phyloP scores from a whole-genome alignment of 75 land plant genomes.

The Sequoia sempervirens region DNA sequence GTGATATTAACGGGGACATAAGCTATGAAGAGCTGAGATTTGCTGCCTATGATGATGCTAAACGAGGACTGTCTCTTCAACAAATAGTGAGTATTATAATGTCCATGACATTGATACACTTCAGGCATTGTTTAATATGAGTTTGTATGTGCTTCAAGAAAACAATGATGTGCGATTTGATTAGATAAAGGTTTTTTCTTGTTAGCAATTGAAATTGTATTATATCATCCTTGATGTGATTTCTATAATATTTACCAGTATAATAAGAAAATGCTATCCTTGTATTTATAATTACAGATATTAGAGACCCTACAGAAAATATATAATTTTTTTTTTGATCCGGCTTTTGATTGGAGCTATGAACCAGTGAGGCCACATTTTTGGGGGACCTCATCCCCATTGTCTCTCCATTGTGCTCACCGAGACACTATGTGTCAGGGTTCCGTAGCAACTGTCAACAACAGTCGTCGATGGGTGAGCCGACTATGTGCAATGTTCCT shows the following conservation, averaged over 20 bases:
- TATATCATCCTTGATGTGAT: neutral
- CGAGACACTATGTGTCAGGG: no score
- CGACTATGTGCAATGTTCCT: no score
- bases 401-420: no score
- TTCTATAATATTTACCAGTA: neutral
- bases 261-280: neutral
- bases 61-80: conserved; percentile 45
- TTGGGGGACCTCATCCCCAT: no score
- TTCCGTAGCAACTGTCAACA: no score
- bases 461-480: no score
- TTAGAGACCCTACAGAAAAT: neutral
- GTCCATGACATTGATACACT: neutral
- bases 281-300: neutral
- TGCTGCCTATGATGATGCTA: conserved; percentile 62
- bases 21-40: conserved; percentile 77
- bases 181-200: neutral
- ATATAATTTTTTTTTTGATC: neutral
- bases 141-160: neutral
- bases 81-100: conserved; percentile 45
- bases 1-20: conserved; percentile 68
- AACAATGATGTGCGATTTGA: neutral
- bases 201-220: neutral
- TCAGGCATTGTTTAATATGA: neutral
- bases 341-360: no score
- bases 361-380: no score